Evolutionary conservation across 2,329 filamentous ascomycete genomes (phyloP).

Genomic region (Drechslerella stenobrocha): DNA sequence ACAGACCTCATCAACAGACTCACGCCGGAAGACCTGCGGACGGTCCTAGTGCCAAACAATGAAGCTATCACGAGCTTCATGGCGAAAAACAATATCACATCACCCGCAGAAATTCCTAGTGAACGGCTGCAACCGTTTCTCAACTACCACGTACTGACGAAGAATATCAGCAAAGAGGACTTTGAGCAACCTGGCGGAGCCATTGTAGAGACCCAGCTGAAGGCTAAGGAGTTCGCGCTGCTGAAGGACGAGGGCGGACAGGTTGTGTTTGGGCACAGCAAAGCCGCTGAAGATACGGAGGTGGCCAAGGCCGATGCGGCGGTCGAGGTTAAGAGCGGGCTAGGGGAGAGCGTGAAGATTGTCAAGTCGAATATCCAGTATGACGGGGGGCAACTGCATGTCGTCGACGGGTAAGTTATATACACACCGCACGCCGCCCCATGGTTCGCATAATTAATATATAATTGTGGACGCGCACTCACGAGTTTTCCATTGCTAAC

Average conservation of each 20-base stretch:
- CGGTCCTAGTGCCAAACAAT: slow-evolving; percentile 37
- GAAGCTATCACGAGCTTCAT: slow-evolving; percentile 24
- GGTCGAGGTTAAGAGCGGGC: slow-evolving; percentile 33
- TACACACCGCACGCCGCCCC: not conserved
- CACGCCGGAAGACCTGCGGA: slow-evolving; percentile 11
- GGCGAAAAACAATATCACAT: slow-evolving; percentile 29
- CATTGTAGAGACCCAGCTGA: slow-evolving; percentile 28
- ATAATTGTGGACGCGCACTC: too few relatives aligned
- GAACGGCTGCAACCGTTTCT: slow-evolving; percentile 30
- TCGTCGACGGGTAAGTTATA: slow-evolving; percentile 38
- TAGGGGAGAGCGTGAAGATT: slow-evolving; percentile 12
- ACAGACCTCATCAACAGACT: slow-evolving; percentile 11
- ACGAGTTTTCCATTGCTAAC: not conserved
- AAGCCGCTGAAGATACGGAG: not conserved
- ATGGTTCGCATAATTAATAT: not conserved
- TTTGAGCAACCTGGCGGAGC: slow-evolving; percentile 27
- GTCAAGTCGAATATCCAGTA: slow-evolving; percentile 27
- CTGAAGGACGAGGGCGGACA: slow-evolving; percentile 31
- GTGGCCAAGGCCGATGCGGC: slow-evolving; percentile 8
- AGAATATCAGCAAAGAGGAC: slow-evolving; percentile 23
- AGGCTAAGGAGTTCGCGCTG: slow-evolving; percentile 18
- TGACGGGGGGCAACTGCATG: slow-evolving; percentile 22
- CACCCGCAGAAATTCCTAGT: slow-evolving; percentile 13
- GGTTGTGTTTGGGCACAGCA: slow-evolving; percentile 29
- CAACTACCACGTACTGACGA: slow-evolving; percentile 35